Base-by-base conservation (phyloP, 2,329 filamentous ascomycete genomes). In the Fusarium nematophilum region DNA sequence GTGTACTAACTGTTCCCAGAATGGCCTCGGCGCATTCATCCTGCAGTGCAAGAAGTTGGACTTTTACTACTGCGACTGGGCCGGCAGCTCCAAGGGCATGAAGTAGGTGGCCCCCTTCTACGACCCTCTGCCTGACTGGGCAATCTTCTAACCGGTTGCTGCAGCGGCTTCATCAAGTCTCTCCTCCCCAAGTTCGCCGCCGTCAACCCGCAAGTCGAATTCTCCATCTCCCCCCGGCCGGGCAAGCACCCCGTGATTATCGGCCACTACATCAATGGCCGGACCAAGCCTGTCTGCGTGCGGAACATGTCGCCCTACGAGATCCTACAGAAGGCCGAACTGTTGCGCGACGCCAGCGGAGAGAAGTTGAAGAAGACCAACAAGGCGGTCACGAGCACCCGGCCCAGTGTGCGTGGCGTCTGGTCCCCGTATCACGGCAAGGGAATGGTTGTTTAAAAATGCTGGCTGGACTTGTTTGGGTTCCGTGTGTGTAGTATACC, bases 21-120 rank as follows among this genome's bases (percentile, higher is more conserved):
- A 99, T 81, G 95, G 95, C 83, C 84, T 98, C 67, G 94, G 94
- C 71, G 91, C 93, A 75, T 98, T 98, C 82, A 92, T 99, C 78
- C 86, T 97, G 54, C 94, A 97, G 82, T 99, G 95, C 87, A 96
- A 92, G 83, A 91, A 90, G 73, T 83, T 99, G 76, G 92, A 97
- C 76, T 92, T 99, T 73, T 91, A 96, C 81, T 99, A 97, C 82
- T 98, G 95, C 82, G 93, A 98, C 83, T 93, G 90, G 86, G 92
- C 91, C 53, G 95, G 93, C 62, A 96, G 92, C 76, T 98, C 94
- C 30, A 87, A 82, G 72, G 95, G 95, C 73, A 97, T 98, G 93
- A 95, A 96, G 91, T 95, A 83, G 62, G 84, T 66, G 6, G 17
- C 10, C 13, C 6, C 11, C 4, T 4, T 10, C 7, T 18, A 9